phyloP scores from a whole-genome alignment of 768 basidiomycete species.

The Pleurotus pulmonarius region DNA sequence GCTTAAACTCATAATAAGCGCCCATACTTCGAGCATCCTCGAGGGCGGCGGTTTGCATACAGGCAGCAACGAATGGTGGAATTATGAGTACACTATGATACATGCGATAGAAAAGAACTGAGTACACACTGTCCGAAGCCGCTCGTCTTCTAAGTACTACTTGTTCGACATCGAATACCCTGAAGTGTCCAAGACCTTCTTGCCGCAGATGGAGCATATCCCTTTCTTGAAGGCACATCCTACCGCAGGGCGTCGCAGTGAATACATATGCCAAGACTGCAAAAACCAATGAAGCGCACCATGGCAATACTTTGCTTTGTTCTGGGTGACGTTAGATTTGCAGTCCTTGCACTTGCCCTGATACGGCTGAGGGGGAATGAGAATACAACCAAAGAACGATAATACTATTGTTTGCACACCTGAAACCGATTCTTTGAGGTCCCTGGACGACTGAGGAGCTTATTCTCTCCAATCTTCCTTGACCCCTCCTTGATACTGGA shows the following conservation, averaged over 20 bases:
- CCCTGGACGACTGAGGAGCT: conserved; percentile 67
- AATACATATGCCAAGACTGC: conserved; percentile 7
- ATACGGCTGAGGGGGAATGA: conserved; percentile 57
- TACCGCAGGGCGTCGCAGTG: conserved; percentile 22
- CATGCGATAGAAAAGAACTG: background rate
- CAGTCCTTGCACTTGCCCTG: conserved; percentile 86
- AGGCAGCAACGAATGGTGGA: background rate
- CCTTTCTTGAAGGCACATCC: conserved; percentile 90
- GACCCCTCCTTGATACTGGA: conserved; percentile 75
- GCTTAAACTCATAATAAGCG: too few species aligned
- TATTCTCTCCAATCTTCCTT: conserved; percentile 82
- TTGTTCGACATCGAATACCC: conserved; percentile 86
- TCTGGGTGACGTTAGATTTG: conserved; percentile 80
- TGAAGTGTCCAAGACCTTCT: conserved; percentile 78
- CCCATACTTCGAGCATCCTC: too few species aligned
- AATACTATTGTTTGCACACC: conserved; percentile 32
- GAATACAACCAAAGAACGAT: conserved; percentile 11
- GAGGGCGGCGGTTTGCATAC: too few species aligned
- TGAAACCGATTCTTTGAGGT: conserved; percentile 76
- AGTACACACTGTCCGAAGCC: conserved; percentile 7
- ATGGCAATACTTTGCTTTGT: conserved; percentile 87
- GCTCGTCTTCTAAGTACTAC: conserved; percentile 27
- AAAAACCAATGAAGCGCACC: conserved; percentile 40
- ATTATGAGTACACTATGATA: conserved; percentile 10
- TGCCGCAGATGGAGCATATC: conserved; percentile 83